Evolutionary conservation across 768 basidiomycete species (phyloP), one percentile per base, ranked within the genome.

Genomic region (Gymnopilus junonius): DNA sequence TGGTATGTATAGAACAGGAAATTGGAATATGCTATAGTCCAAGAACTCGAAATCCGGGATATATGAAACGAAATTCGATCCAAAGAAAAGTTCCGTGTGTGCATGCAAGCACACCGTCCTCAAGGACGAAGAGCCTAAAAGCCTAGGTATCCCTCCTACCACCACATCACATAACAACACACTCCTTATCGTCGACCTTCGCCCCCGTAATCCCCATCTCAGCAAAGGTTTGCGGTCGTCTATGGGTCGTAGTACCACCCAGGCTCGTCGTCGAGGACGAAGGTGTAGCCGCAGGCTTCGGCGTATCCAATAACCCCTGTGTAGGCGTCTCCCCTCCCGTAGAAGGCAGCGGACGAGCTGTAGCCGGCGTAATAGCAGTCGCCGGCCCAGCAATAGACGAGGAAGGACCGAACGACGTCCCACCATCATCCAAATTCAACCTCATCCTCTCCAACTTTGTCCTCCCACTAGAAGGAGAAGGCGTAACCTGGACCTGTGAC

Each of bases 171-270:
- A 97, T 96, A 66, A 97, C 84, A 34, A 92, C 77, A 79, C 95
- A 97, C 0, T 93, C 90, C 75, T 94, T 89, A 5, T 92, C 86
- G 70, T 94, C 87, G 45, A 87, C 84, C 70, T 91, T 92, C 27
- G 83, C 85, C 12, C 90, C 89, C 32, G 88, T 85, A 70, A 95
- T 90, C 0, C 95, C 95, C 95, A 97, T 95, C 81, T 97, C 95
- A 21, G 90, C 92, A 77, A 97, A 96, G 45, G 94, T 95, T 70
- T 89, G 82, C 1, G 92, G 85, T 1, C 88, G 74, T 60, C 75
- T 75, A 14, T 63, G 32, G 25, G 46, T 27, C 8, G 40, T 48
- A 6, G 10, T 14, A 14, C 35, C 35, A 14, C 35, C 35, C 35
- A 37, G 14, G 35, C 35, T 27, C 25, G 45, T 25, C 23, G 4